Evolutionary conservation across 495 filamentous ascomycete species (phyloP), one percentile per base, ranked within the genome.

Genomic region (Articulospora tetracladia): DNA sequence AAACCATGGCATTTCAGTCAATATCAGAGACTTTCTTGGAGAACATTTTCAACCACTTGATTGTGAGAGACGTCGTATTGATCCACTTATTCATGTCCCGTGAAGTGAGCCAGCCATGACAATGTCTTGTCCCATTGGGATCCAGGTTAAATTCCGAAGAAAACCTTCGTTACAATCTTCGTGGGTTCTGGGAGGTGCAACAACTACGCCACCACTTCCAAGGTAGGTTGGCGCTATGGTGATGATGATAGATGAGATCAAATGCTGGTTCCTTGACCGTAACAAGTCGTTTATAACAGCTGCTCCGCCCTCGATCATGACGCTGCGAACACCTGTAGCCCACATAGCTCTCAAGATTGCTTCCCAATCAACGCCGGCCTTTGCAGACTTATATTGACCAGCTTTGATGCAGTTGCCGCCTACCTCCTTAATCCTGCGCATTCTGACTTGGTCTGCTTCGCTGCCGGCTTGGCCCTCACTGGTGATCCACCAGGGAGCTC

Each of bases 241-340:
- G 58, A 95, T 78, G 62, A 97, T 83, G 23, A 96, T 85, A 12
- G 84, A 84, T 64, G 85, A 78, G 50, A 97, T 79, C 23, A 92
- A 75, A 47, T 71, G 68, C n/a, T 80, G 73, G 60, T 89, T 84
- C 54, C 81, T 77, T 17, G 76, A 72, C 34, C 77, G 74, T 19
- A 97, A 74, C 15, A 97, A 75, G 53, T 87, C 83, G 66, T 89
- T 90, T 64, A 96, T 86, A 50, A 96, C 83, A 20, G 79, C 79
- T 2, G 83, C 91, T 17, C 92, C 92, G 0, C 92, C 92, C 72
- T 96, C 92, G 39, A 96, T 79, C 92, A 96, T 96, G 26, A 96
- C 79, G 64, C 90, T 93, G 24, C 79, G 76, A 57, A 95, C 74
- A 13, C 64, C 57, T n/a, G 41, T 51, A 30, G 44, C 55, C 28